Base-by-base conservation (phyloP, 2,329 filamentous ascomycete genomes). In the Diaporthe sp. region DNA sequence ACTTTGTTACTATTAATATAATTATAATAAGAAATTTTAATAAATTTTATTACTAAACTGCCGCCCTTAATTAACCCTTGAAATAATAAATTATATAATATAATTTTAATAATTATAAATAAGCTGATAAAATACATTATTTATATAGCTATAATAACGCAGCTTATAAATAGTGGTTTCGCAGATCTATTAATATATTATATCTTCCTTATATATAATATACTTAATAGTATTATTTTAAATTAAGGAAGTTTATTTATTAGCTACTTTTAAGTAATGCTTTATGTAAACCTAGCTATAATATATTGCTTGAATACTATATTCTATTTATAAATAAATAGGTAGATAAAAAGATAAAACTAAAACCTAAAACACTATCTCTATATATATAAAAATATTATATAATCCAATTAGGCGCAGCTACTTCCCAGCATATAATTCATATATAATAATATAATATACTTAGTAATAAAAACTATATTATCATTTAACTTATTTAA, bases 321-420 rank as follows among this genome's bases (percentile, higher is more conserved):
- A 55, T 46, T 37, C 42, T 53, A 53, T 9, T 19, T 70, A 42
- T 53, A 53, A 55, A 51, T 70, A 49, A 70, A 28, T 70, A 70
- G 39, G 28, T 70, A 34, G 42, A 70, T 39, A 39, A 25, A 31
- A 19, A 6, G 10, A n/a, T n/a, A 15, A n/a, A 31, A 37, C 1
- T 17, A 53, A 5, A 37, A 13, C n/a, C 42, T 53, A 70, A 42
- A 53, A 37, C 55, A 53, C 7, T 53, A 51, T 13, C 39, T 49
- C 8, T 49, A 8, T 8, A 19, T 19, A n/a, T 22, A 53, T 34
- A 37, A 28, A 12, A 53, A 70, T 25, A 37, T 19, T 28, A 13
- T 42, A 10, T 70, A n/a, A 51, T 6, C 2, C 25, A 17, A 17
- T n/a, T 70, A 34, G 34, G 6, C 37, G 37, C 31, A 34, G 49